Conservation (phyloP, 148 eudicot species). For the Silene uniflora region DNA sequence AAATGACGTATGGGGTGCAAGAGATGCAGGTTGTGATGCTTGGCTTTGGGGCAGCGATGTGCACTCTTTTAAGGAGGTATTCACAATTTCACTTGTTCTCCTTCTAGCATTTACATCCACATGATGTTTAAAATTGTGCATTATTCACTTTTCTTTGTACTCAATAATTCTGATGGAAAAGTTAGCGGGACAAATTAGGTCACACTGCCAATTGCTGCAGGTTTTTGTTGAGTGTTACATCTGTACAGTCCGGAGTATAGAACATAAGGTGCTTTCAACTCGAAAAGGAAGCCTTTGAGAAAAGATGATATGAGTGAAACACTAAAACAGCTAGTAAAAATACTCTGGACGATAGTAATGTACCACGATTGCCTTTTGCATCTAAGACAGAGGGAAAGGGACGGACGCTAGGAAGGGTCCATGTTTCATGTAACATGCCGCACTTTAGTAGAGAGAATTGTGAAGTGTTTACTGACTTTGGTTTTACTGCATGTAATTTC, state of each 20-base stretch:
- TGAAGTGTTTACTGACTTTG: neutral
- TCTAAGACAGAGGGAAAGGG: too few relatives aligned
- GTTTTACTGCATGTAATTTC: slow-evolving; percentile 18
- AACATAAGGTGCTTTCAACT: too few relatives aligned
- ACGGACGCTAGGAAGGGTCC: too few relatives aligned
- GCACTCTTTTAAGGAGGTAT: slow-evolving; percentile 87
- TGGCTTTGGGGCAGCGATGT: slow-evolving; percentile 99
- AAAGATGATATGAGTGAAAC: too few relatives aligned
- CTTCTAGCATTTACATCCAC: too few relatives aligned
- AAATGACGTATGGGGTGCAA: slow-evolving; percentile 97
- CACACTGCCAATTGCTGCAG: neutral
- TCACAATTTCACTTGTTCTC: neutral
- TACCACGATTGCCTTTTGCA: neutral
- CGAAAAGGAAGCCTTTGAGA: too few relatives aligned
- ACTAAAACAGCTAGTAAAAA: too few relatives aligned
- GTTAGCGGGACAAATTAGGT: neutral
- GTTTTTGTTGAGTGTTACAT: neutral
- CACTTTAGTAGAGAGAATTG: neutral
- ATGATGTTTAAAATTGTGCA: neutral
- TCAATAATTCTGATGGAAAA: neutral
- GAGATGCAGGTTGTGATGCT: slow-evolving; percentile 98
- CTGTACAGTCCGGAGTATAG: too few relatives aligned
- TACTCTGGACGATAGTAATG: neutral
- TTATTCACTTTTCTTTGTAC: neutral
- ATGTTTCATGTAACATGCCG: neutral